A percentile compares a stretch with the other conserved stretches of the same genome.
Evolutionary conservation across 2,329 filamentous ascomycete genomes (phyloP).

Genomic region (Trichoderma citrinoviride): DNA sequence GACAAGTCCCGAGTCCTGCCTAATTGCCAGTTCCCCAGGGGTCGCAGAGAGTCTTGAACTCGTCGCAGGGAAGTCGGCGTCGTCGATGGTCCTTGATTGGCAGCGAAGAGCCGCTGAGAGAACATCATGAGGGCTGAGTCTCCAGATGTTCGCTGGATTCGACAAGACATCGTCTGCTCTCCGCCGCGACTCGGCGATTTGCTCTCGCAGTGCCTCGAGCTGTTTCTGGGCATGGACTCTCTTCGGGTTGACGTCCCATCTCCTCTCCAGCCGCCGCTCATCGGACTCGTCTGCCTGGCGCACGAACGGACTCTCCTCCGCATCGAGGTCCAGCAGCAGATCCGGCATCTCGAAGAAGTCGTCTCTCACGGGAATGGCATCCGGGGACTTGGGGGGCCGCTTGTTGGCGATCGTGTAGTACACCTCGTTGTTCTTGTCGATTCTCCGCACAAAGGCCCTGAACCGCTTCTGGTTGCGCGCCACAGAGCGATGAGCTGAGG

Average conservation of each 20-base stretch:
- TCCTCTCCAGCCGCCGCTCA: slow-evolving; percentile 33
- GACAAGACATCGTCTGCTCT: slow-evolving; percentile 29
- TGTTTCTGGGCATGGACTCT: slow-evolving; percentile 28
- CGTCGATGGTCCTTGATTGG: slow-evolving; percentile 11
- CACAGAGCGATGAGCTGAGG: slow-evolving; percentile 6
- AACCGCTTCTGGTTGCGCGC: slow-evolving; percentile 17
- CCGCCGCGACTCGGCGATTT: slow-evolving; percentile 30
- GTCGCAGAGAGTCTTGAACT: neutral
- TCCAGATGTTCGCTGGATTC: slow-evolving; percentile 35
- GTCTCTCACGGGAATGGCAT: slow-evolving; percentile 19
- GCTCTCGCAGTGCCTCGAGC: slow-evolving; percentile 33
- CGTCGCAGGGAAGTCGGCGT: neutral
- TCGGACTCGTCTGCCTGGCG: slow-evolving; percentile 40
- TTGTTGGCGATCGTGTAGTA: slow-evolving; percentile 33
- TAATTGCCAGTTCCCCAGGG: neutral
- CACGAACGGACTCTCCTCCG: slow-evolving; percentile 44
- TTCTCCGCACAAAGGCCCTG: slow-evolving; percentile 30
- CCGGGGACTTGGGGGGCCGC: slow-evolving; percentile 10
- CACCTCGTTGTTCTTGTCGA: slow-evolving; percentile 26
- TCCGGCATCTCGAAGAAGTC: slow-evolving; percentile 43
- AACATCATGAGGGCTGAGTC: slow-evolving; percentile 44
- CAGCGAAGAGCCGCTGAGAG: slow-evolving; percentile 40
- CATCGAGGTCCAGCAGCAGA: slow-evolving; percentile 53
- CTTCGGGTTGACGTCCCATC: slow-evolving; percentile 32
- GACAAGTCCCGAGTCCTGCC: slow-evolving; percentile 20